Evolutionary conservation across 345 rosid genomes (phyloP), one percentile per base, ranked within the genome.

Genomic region (Dipteronia sinensis): DNA sequence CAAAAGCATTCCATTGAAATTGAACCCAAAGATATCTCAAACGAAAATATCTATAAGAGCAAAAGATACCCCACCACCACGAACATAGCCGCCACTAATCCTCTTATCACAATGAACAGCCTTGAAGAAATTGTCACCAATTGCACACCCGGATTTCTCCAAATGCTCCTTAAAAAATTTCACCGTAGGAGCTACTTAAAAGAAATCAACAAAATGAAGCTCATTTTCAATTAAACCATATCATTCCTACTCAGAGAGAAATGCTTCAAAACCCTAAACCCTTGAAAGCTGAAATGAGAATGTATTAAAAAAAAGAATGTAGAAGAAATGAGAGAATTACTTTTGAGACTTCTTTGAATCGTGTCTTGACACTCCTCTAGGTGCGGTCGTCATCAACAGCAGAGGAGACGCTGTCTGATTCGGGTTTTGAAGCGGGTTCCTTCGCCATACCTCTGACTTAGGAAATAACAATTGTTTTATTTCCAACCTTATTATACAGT

Each of bases 81-180:
- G 85, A 73, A 83, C 72, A 83, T 69, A 96, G 76, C 93, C 94
- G 25, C 98, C 99, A 53, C 84, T 75, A 40, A 91, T 81, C 74
- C 78, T 68, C 49, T 75, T 47, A 31, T 88, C 77, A 80, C 98
- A 96, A 29, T 86, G 72, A 77, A 92, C 88, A 0, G 95, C 97
- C 79, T 86, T 92, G 62, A 92, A 49, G 86, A 96, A 94, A 55
- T 88, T 96, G 71, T 91, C 93, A 64, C 87, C 91, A 34, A 94
- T 61, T 53, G 82, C 84, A 80, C 98, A 96, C 65, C 97, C 99
- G 6, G 95, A 75, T 78, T 92, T 96, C 90, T 90, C 95, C 89
- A 96, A 51, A 69, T 91, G 89, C 87, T 92, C 97, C 89, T 76
- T 91, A 86, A 96, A 80, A 84, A 92, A 90, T 80, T 89, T 91